Evolutionary conservation across 2,329 filamentous ascomycete genomes (phyloP).

Genomic region (Pseudogymnoascus sp.): DNA sequence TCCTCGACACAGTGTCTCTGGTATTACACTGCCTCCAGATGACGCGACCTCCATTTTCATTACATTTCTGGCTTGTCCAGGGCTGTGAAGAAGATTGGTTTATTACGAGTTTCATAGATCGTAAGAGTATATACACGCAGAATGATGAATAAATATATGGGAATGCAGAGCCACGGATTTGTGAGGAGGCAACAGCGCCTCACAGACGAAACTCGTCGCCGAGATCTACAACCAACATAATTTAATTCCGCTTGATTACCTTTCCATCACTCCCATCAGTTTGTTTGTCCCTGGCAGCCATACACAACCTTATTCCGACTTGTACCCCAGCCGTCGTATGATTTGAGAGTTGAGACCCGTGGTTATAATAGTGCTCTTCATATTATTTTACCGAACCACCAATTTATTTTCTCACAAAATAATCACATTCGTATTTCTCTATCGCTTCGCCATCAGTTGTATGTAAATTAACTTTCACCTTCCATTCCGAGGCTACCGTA

Average conservation of each 20-base stretch:
- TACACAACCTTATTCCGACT: constrained; percentile 16
- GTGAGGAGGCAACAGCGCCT: not conserved
- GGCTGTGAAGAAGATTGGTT: constrained; percentile 47
- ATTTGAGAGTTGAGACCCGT: not conserved
- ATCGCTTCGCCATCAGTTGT: not conserved
- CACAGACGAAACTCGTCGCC: not conserved
- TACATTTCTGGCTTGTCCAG: constrained; percentile 44
- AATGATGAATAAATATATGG: not conserved
- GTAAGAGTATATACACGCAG: not conserved
- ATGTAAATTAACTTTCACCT: not conserved
- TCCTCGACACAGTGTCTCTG: constrained; percentile 60
- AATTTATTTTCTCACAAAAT: not conserved
- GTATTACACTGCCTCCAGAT: constrained; percentile 67
- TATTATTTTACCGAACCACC: not conserved
- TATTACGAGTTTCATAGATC: not conserved
- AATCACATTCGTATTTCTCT: not conserved
- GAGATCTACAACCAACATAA: not conserved
- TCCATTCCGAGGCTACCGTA: not conserved
- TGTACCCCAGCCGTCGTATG: constrained; percentile 10
- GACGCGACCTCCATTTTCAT: constrained; percentile 59
- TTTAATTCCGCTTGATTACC: not conserved
- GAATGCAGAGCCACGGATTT: not conserved
- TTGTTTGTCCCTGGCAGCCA: constrained; percentile 5
- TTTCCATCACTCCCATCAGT: not conserved
- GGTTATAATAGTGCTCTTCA: not conserved